Evolutionary conservation across 257 asterid species (phyloP), one percentile per base, ranked within the genome.

Genomic region (Nicotiana attenuata): DNA sequence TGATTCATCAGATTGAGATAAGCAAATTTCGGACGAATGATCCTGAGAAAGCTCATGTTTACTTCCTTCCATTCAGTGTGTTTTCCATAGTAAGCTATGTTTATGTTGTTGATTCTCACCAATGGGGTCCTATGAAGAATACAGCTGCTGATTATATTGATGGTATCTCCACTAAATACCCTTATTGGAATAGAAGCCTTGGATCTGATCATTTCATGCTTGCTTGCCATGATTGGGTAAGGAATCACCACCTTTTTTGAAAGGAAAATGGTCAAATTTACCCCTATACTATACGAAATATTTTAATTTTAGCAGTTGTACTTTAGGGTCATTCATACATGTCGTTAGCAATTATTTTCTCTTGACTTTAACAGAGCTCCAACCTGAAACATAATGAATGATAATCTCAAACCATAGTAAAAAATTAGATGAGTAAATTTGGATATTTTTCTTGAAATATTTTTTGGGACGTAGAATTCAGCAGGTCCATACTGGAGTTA

Each of bases 191-290:
- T 80, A 92, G 94, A 75, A 91, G 92, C 90, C 85, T 78, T 8
- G 97, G 92, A 13, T 91, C 92, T 2, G 97, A 92, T 68, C 97
- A 92, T 76, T 92, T 91, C 92, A 91, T 92, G 89, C 94, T 92
- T 22, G 97, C 96, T 17, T 92, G 96, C 78, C 96, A 92, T 77
- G 97, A 92, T 47, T 92, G 97, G 97, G 97, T 92, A 88, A 83
- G 76, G 22, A 50, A 29, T 5, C 13, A 1, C 24, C 7, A 5
- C 14, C 8, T 28, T 41, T 28, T 28, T 1, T 10, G 14, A 47
- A 10, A 15, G 31, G 31, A 29, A 29, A 31, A 31, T 31, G 56
- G 17, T 50, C 15, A 10, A 15, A 50, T 50, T 50, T 11, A 50
- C 56, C 14, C 17, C 4, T 50, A 13, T 50, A 50, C 15, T 50